Conservation (phyloP, 768 basidiomycete genomes). For the Suillus ampliporus region DNA sequence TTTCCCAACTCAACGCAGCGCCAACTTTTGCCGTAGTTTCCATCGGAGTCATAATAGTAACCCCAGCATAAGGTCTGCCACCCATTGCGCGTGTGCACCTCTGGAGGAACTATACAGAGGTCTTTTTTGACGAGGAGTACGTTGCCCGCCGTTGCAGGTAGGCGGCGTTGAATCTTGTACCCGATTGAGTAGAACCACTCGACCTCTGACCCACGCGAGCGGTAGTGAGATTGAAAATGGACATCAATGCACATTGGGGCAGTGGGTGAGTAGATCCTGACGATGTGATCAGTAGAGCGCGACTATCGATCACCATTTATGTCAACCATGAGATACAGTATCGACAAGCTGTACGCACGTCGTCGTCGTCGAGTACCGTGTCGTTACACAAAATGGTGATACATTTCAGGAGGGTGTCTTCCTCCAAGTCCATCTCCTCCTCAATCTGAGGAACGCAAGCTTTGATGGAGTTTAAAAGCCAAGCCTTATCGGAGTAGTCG, state of each 20-base stretch:
- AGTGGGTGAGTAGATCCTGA: constrained; percentile 15
- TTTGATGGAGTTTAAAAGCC: not conserved
- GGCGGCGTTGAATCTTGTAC: constrained; percentile 11
- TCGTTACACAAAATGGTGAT: constrained; percentile 6
- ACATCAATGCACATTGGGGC: constrained; percentile 22
- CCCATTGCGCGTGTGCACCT: constrained; percentile 12
- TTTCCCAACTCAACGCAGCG: constrained; percentile 7
- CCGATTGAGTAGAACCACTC: constrained; percentile 21
- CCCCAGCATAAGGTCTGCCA: constrained; percentile 23
- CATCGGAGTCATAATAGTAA: constrained; percentile 14
- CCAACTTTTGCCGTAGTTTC: not conserved
- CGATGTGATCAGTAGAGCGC: constrained; percentile 7
- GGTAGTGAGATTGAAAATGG: constrained; percentile 20
- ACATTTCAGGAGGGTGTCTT: constrained; percentile 13
- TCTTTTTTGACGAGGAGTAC: not conserved
- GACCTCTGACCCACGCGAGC: not conserved
- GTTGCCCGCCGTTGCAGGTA: not conserved
- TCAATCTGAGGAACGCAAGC: constrained; percentile 11
- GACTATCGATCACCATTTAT: constrained; percentile 2
- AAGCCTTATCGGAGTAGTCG: not conserved
- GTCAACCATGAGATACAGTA: not conserved
- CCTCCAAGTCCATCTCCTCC: constrained; percentile 5
- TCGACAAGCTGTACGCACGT: not conserved
- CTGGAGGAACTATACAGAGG: not conserved
- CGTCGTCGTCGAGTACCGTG: constrained; percentile 2